Evolutionary conservation across 371 early-diverging fungal genomes (phyloP).

Genomic region (Mortierella sp.): DNA sequence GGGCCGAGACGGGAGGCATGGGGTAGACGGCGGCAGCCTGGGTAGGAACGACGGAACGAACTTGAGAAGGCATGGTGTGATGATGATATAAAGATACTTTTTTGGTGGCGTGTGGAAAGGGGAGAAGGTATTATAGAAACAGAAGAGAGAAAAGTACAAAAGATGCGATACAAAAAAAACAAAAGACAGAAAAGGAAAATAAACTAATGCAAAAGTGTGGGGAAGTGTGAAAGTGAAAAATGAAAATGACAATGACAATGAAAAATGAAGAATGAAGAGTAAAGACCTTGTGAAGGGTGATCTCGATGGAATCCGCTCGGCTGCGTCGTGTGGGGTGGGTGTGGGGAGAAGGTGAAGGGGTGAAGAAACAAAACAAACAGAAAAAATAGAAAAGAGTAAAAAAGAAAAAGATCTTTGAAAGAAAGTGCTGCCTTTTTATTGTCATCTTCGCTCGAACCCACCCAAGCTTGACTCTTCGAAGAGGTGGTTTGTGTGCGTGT

Average conservation of each 20-base stretch:
- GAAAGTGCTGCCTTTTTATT: constrained; percentile 15
- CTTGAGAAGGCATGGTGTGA: constrained; percentile 41
- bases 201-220: constrained; percentile 12
- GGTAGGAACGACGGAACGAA: constrained; percentile 17
- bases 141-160: constrained; percentile 24
- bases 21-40: constrained; percentile 53
- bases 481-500: neutral
- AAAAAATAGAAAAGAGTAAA: constrained; percentile 34
- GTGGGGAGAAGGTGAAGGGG: constrained; percentile 33
- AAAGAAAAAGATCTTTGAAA: constrained; percentile 34
- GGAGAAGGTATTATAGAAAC: constrained; percentile 14
- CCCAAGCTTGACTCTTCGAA: neutral
- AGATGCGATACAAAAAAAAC: constrained; percentile 20
- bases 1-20: constrained; percentile 69
- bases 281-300: constrained; percentile 13
- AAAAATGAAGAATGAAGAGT: constrained; percentile 10
- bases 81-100: constrained; percentile 6
- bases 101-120: constrained; percentile 4
- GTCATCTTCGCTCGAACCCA: no score
- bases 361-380: constrained; percentile 41
- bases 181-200: constrained; percentile 16
- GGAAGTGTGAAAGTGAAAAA: constrained; percentile 14
- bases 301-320: constrained; percentile 13
- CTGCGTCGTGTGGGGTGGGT: constrained; percentile 17
- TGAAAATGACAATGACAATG: constrained; percentile 10